phyloP scores from a whole-genome alignment of 192 early-diverging fungal genomes.

The Coemansia sp. region DNA sequence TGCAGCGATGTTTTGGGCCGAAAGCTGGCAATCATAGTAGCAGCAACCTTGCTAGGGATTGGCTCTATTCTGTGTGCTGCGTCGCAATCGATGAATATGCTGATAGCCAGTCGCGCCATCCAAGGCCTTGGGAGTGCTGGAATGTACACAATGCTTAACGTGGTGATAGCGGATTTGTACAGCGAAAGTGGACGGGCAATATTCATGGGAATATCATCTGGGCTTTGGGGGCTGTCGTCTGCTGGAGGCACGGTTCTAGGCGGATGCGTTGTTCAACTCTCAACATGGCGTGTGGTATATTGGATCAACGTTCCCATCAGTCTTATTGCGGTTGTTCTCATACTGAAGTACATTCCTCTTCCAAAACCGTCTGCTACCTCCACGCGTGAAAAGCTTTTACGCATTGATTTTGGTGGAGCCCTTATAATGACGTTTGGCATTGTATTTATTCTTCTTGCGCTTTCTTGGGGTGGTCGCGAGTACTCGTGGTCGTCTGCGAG shows the following conservation, averaged over 20 bases:
- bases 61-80: conserved; percentile 85
- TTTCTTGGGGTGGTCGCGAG: conserved; percentile 65
- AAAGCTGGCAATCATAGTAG: conserved; percentile 70
- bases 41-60: conserved; percentile 72
- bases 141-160: conserved; percentile 70
- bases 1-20: conserved; percentile 91
- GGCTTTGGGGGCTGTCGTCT: conserved; percentile 74
- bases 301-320: conserved; percentile 87
- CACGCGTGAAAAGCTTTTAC: conserved; percentile 58
- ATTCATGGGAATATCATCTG: conserved; percentile 78
- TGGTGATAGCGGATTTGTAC: conserved; percentile 86
- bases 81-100: conserved; percentile 61
- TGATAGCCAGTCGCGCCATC: conserved; percentile 77
- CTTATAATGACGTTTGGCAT: conserved; percentile 47
- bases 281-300: conserved; percentile 70
- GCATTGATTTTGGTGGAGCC: conserved; percentile 64
- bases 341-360: conserved; percentile 61
- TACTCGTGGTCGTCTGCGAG: conserved; percentile 65
- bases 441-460: conserved; percentile 57
- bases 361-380: conserved; percentile 56
- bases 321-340: conserved; percentile 59
- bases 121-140: conserved; percentile 85
- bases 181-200: conserved; percentile 76
- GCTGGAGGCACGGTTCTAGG: conserved; percentile 85
- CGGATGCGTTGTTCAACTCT: conserved; percentile 74